Percentiles rank a stretch among this genome's conserved stretches.
Conservation (phyloP, 2,329 filamentous ascomycete species). For the Juglanconis juglandina region DNA sequence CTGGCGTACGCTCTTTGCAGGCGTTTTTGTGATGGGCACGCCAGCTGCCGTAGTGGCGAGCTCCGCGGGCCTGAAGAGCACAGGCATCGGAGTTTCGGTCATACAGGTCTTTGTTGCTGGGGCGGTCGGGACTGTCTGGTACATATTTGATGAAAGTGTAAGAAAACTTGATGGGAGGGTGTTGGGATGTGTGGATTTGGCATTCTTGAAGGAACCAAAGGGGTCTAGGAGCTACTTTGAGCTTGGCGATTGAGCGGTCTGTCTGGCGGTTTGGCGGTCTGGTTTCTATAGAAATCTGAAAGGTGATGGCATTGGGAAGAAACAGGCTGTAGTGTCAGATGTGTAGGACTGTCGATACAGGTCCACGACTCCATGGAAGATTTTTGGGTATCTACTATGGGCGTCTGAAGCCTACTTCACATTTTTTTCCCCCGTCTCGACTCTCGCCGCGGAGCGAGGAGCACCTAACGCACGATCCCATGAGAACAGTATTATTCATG, state of each 20-base stretch:
- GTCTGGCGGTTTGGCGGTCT: neutral
- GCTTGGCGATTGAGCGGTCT: slow-evolving; percentile 26
- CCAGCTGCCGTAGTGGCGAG: slow-evolving; percentile 33
- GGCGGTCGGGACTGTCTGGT: slow-evolving; percentile 35
- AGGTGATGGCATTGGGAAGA: neutral
- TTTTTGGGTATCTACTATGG: too few relatives aligned
- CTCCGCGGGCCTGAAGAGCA: slow-evolving; percentile 33
- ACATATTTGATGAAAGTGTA: slow-evolving; percentile 39
- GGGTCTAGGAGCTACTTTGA: slow-evolving; percentile 47
- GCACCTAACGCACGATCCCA: too few relatives aligned
- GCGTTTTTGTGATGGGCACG: slow-evolving; percentile 41
- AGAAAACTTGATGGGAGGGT: slow-evolving; percentile 42
- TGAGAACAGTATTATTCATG: too few relatives aligned
- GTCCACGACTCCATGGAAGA: too few relatives aligned
- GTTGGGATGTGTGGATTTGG: slow-evolving; percentile 45
- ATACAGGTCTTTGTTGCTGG: slow-evolving; percentile 38
- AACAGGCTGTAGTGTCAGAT: too few relatives aligned
- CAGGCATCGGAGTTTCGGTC: slow-evolving; percentile 39
- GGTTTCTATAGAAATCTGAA: neutral
- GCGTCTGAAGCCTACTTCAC: too few relatives aligned
- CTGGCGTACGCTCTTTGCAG: slow-evolving; percentile 39
- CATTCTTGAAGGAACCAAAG: slow-evolving; percentile 38
- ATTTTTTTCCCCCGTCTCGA: too few relatives aligned
- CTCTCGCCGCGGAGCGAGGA: too few relatives aligned
- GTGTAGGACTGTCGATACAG: too few relatives aligned